Conservation (phyloP, 2,329 filamentous ascomycete genomes). For the Thermochaetoides dissita region DNA sequence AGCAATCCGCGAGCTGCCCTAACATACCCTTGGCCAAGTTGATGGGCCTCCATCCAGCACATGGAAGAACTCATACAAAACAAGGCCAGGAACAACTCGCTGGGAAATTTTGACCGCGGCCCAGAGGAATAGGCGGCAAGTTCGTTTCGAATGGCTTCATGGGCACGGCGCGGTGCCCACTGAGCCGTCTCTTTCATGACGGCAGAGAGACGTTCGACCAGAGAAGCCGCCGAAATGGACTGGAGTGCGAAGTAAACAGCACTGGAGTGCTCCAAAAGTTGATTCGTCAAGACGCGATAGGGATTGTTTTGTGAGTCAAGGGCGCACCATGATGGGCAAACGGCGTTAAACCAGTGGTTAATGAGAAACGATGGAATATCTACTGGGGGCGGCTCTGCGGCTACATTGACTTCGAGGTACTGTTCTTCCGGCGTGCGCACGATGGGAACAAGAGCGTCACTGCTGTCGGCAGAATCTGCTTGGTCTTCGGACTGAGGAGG, state of each 20-base stretch:
- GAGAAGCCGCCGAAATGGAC: slow-evolving; percentile 17
- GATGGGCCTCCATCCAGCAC: slow-evolving; percentile 17
- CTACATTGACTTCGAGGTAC: no score
- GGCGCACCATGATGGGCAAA: slow-evolving; percentile 18
- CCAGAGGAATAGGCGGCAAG: slow-evolving; percentile 11
- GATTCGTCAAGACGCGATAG: slow-evolving; percentile 14
- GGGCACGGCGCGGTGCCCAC: slow-evolving; percentile 12
- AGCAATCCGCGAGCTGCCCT: slow-evolving; percentile 15
- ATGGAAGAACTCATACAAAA: slow-evolving; percentile 20
- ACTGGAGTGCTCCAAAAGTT: slow-evolving; percentile 14
- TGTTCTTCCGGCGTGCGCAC: neutral
- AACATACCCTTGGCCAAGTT: slow-evolving; percentile 16
- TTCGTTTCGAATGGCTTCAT: slow-evolving; percentile 15
- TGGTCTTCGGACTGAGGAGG: slow-evolving; percentile 5
- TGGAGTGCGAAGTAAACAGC: slow-evolving; percentile 17
- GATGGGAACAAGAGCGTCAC: slow-evolving; percentile 2
- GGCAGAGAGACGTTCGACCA: slow-evolving; percentile 16
- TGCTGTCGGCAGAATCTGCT: neutral
- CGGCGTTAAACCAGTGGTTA: slow-evolving; percentile 20
- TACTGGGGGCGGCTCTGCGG: slow-evolving; percentile 8
- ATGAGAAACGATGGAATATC: slow-evolving; percentile 18
- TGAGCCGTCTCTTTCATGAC: slow-evolving; percentile 15
- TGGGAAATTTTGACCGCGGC: slow-evolving; percentile 9
- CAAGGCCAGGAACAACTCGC: slow-evolving; percentile 14
- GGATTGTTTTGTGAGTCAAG: slow-evolving; percentile 17